phyloP scores from a whole-genome alignment of 345 rosid genomes.

The Anacardium occidentale region DNA sequence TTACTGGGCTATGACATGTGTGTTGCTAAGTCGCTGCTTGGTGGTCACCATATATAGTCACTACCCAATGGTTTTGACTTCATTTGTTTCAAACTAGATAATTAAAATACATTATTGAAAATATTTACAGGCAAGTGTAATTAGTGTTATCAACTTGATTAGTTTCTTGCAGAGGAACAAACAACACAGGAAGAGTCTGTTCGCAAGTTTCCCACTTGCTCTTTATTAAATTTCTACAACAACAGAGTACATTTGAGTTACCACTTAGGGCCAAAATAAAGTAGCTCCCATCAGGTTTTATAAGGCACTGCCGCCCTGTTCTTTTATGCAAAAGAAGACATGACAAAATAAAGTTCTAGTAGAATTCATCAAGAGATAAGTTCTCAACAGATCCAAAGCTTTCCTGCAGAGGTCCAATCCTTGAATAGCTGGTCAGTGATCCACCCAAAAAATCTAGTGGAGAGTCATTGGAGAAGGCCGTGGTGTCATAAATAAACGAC shows the following conservation, averaged over 20 bases:
- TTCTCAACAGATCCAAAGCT: constrained; percentile 79
- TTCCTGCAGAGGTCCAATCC: constrained; percentile 46
- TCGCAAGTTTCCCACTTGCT: constrained; percentile 14
- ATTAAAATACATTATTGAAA: too few relatives aligned
- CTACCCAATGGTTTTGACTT: too few relatives aligned
- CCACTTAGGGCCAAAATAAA: constrained; percentile 9
- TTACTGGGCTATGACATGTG: too few relatives aligned
- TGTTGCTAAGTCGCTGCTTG: too few relatives aligned
- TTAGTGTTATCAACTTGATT: neutral
- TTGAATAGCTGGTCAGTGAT: constrained; percentile 54
- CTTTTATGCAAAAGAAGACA: neutral
- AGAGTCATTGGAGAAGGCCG: constrained; percentile 62
- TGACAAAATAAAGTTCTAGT: constrained; percentile 21
- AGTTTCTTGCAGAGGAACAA: neutral
- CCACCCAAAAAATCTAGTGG: constrained; percentile 90
- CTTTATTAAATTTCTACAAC: constrained; percentile 16
- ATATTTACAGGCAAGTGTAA: neutral
- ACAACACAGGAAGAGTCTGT: neutral
- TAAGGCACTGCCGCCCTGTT: constrained; percentile 1
- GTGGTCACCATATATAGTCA: too few relatives aligned
- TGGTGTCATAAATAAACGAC: constrained; percentile 84
- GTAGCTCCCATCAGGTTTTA: neutral
- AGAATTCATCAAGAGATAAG: constrained; percentile 76
- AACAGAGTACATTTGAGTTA: neutral
- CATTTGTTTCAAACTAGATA: neutral